Evolutionary conservation across 306 rosid species (phyloP), one percentile per base, ranked within the genome.

Genomic region (Aeschynomene evenia): DNA sequence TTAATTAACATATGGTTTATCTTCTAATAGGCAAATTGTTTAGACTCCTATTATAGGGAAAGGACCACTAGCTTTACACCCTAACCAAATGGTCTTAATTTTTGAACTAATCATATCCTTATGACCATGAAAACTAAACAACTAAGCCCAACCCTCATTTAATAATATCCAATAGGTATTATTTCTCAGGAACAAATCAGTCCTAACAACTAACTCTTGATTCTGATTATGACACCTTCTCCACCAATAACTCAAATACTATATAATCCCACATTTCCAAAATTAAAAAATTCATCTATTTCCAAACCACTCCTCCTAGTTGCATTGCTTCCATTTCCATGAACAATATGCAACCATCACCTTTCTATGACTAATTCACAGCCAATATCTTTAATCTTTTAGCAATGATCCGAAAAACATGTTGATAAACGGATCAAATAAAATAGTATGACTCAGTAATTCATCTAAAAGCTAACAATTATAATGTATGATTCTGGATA

Each of bases 201-300:
- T 55, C 24, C 55, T 19, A 57, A 51, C 48, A 26, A 53, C 48
- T 28, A 31, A 11, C 29, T 11, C 13, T 2, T 33, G 49, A 4
- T 16, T 16, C 16, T n/a, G 61, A 66, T 43, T 22, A 15, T 73
- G 55, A 31, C 24, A 74, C 73, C 22, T 53, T 21, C 31, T 65
- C 28, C 58, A 28, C 16, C 57, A 64, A 40, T 40, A 52, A 26
- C 26, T 19, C 48, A 19, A 66, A 53, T 68, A 22, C 15, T 23
- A 40, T 43, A 40, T 43, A n/a, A 53, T 14, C 15, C 46, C 18
- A 53, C 14, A 18, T 16, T 18, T 48, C 0, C 50, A 43, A 39
- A 40, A 39, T 0, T 14, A 40, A 23, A 15, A 14, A 51, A 51
- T 20, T 4, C 45, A 12, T 20, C 12, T 18, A 13, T 22, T 33